Evolutionary conservation across 768 basidiomycete genomes (phyloP).

Genomic region (Agrocybe praecox): DNA sequence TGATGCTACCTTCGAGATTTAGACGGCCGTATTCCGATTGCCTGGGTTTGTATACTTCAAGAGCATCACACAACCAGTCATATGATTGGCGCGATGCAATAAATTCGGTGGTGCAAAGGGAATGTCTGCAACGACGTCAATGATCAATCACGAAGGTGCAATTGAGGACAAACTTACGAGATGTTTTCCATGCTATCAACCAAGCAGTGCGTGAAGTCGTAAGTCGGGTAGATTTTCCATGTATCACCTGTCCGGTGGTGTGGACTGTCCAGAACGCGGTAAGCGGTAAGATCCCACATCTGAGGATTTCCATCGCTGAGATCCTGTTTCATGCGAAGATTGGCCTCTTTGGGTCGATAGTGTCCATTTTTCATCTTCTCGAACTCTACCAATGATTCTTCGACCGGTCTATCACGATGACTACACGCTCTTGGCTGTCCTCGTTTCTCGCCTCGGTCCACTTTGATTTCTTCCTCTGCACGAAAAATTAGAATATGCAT

Average conservation of each 20-base stretch:
- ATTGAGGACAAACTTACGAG: constrained; percentile 64
- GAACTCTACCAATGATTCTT: constrained; percentile 88
- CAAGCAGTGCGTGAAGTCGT: constrained; percentile 98
- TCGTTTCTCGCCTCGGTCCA: constrained; percentile 83
- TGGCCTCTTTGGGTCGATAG: constrained; percentile 91
- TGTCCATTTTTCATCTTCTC: constrained; percentile 90
- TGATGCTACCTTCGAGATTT: constrained; percentile 91
- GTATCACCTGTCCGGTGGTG: constrained; percentile 93
- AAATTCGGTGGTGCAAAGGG: constrained; percentile 95
- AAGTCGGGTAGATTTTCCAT: constrained; percentile 98
- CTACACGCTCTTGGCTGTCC: constrained; percentile 81
- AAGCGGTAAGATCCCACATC: constrained; percentile 99
- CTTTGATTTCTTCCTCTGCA: constrained; percentile 90
- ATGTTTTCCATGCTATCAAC: constrained; percentile 99
- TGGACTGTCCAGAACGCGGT: constrained; percentile 86
- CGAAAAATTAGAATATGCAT: constrained; percentile 1
- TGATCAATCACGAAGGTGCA: background rate
- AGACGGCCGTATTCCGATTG: constrained; percentile 97
- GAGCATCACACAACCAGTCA: constrained; percentile 97
- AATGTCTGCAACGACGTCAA: constrained; percentile 64
- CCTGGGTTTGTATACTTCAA: constrained; percentile 96
- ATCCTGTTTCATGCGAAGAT: constrained; percentile 97
- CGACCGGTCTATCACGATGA: constrained; percentile 86
- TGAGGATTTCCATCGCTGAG: constrained; percentile 91
- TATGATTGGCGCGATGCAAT: constrained; percentile 95